Conservation (phyloP, 805 yeast genomes). For the Peterozyma toletana region DNA sequence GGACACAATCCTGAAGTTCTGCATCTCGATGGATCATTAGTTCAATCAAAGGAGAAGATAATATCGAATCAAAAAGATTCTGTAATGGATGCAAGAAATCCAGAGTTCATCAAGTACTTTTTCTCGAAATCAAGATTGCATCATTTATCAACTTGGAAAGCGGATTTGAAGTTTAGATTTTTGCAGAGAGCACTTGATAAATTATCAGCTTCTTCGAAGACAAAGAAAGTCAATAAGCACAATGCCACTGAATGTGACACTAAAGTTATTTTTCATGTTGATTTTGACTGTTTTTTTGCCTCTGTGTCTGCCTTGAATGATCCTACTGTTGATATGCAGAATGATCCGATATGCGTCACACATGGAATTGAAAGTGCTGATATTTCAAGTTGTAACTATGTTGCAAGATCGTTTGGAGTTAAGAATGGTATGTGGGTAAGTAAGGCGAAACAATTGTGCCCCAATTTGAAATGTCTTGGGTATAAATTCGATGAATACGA, state of each 20-base stretch:
- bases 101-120: conserved; percentile 63
- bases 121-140: conserved; percentile 82
- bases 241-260: no score
- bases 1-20: conserved; percentile 5
- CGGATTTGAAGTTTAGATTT: conserved; percentile 59
- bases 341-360: conserved; percentile 53
- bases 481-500: conserved; percentile 77
- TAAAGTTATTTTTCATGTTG: conserved; percentile 63
- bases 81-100: conserved; percentile 59
- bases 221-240: conserved; percentile 2
- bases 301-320: conserved; percentile 60
- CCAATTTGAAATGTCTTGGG: conserved; percentile 47
- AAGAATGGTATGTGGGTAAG: conserved; percentile 88
- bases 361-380: conserved; percentile 58
- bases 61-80: conserved; percentile 3
- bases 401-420: conserved; percentile 73
- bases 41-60: not conserved
- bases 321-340: conserved; percentile 44
- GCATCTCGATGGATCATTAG: not conserved
- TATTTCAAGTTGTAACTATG: conserved; percentile 87
- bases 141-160: conserved; percentile 83
- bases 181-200: conserved; percentile 35
- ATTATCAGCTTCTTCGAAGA: conserved; percentile 3
- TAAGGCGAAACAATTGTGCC: conserved; percentile 59
- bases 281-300: conserved; percentile 92